Evolutionary conservation across 1,284 basidiomycete species (phyloP).

Genomic region (Ganoderma leucocontextum): DNA sequence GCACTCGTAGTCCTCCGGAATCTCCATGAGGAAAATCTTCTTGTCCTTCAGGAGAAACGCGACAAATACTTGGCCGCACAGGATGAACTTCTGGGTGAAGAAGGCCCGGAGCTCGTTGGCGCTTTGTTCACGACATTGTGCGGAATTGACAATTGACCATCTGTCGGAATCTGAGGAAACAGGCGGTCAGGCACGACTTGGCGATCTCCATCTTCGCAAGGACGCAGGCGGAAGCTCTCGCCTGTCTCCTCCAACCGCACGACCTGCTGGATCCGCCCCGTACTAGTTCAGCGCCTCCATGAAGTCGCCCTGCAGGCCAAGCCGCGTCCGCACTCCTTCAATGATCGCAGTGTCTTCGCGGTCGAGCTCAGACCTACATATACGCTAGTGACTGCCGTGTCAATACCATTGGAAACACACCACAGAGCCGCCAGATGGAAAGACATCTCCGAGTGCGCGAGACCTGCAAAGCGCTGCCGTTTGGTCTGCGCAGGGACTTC

Average conservation of each 20-base stretch:
- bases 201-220: slow-evolving; percentile 64
- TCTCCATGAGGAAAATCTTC: slow-evolving; percentile 66
- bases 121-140: slow-evolving; percentile 48
- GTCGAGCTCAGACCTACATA: slow-evolving; percentile 69
- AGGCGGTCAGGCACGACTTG: slow-evolving; percentile 67
- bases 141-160: slow-evolving; percentile 64
- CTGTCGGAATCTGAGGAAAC: slow-evolving; percentile 68
- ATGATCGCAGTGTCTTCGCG: slow-evolving; percentile 67
- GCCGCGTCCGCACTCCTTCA: slow-evolving; percentile 60
- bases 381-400: neutral
- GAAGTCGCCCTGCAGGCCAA: slow-evolving; percentile 67
- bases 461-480: slow-evolving; percentile 51
- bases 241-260: slow-evolving; percentile 48
- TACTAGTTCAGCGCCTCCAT: slow-evolving; percentile 63
- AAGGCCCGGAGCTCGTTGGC: slow-evolving; percentile 46
- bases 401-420: slow-evolving; percentile 12
- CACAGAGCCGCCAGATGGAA: slow-evolving; percentile 25
- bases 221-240: slow-evolving; percentile 45
- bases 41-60: slow-evolving; percentile 71
- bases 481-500: slow-evolving; percentile 50
- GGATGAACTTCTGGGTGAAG: slow-evolving; percentile 57
- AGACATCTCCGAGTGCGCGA: slow-evolving; percentile 20
- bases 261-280: slow-evolving; percentile 72
- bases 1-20: slow-evolving; percentile 53
- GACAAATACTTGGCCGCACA: slow-evolving; percentile 69